Evolutionary conservation across 305 asterid genomes (phyloP).

Genomic region (Fraxinus albicans): DNA sequence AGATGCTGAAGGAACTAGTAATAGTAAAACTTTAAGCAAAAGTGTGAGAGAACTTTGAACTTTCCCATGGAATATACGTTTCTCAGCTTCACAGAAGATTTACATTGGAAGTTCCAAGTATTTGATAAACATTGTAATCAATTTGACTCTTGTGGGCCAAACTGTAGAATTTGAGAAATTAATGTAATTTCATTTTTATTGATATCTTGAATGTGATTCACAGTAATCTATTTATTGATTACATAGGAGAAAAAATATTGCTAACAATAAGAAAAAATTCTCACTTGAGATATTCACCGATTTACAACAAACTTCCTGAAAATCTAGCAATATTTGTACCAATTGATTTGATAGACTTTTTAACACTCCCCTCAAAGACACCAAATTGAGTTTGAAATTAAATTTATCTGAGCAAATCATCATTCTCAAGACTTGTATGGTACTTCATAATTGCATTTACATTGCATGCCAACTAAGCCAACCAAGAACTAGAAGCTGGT

Average conservation of each 20-base stretch:
- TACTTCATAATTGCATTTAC: background rate
- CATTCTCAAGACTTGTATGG: background rate
- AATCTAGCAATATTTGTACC: background rate
- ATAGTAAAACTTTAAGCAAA: background rate
- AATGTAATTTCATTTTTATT: background rate
- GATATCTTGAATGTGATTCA: background rate
- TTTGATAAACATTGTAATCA: background rate
- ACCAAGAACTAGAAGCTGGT: background rate
- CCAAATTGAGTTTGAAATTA: background rate
- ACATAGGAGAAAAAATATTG: background rate
- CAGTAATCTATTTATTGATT: background rate
- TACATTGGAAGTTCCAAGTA: background rate
- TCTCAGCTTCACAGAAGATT: background rate
- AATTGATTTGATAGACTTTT: background rate
- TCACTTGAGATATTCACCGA: background rate
- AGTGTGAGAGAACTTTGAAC: background rate
- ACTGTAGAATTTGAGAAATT: background rate
- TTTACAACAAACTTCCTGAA: background rate
- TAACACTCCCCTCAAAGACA: background rate
- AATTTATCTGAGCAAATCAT: background rate
- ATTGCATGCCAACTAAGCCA: background rate
- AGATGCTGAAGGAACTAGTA: background rate
- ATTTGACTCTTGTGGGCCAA: background rate
- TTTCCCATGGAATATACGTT: background rate
- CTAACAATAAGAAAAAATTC: background rate